Conservation (phyloP, 2,329 filamentous ascomycete species). For the Neurospora crassa region DNA sequence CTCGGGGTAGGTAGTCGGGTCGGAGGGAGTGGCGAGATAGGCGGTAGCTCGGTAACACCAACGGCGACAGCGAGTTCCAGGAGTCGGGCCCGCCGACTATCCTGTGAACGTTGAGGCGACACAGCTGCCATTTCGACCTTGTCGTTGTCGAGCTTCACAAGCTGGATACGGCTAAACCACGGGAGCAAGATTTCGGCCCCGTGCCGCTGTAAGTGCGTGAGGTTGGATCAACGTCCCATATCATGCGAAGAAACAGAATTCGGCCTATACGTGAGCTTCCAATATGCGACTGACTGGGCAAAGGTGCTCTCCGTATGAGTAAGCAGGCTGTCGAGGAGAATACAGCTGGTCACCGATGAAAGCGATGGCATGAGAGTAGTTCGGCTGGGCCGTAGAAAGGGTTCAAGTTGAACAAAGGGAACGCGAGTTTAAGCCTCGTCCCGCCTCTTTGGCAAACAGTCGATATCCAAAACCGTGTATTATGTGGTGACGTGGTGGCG, state of each 20-base stretch:
- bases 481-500: not conserved
- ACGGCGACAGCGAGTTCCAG: slow-evolving; percentile 41
- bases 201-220: not conserved
- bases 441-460: not conserved
- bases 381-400: not conserved
- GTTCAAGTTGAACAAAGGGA: not conserved
- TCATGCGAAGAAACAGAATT: not conserved
- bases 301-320: not conserved
- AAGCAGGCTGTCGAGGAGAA: not conserved
- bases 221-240: not conserved
- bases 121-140: slow-evolving; percentile 9
- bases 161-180: not conserved
- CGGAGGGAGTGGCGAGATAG: slow-evolving; percentile 28
- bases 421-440: not conserved
- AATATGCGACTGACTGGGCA: not conserved
- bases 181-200: not conserved
- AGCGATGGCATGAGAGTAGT: not conserved
- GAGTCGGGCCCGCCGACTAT: slow-evolving; percentile 37
- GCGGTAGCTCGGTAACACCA: slow-evolving; percentile 33
- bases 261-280: not conserved
- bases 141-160: not conserved
- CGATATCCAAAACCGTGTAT: not conserved
- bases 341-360: not conserved
- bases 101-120: slow-evolving; percentile 15
- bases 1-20: slow-evolving; percentile 26